Evolutionary conservation across 2,329 filamentous ascomycete species (phyloP).

Genomic region (Septoria petroselini): DNA sequence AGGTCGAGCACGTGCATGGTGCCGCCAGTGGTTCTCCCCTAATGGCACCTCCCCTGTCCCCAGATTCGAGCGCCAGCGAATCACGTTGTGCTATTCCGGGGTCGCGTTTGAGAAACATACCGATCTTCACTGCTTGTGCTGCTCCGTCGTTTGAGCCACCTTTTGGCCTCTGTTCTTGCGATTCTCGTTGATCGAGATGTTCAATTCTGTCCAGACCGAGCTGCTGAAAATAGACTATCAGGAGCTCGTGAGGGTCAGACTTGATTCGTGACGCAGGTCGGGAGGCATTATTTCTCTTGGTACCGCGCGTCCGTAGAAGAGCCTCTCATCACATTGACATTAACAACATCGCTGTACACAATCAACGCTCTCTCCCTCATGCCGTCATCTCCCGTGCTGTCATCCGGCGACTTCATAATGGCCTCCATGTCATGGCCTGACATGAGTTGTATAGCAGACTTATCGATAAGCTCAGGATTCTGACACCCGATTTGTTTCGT

Average conservation of each 20-base stretch:
- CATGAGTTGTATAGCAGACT: not conserved
- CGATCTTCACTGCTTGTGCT: constrained; percentile 1
- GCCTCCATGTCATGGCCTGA: too few relatives aligned
- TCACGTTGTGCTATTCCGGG: not conserved
- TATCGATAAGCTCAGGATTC: not conserved
- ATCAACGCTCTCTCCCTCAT: too few relatives aligned
- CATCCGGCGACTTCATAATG: too few relatives aligned
- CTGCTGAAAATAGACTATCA: not conserved
- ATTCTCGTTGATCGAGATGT: not conserved
- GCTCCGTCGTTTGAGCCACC: not conserved
- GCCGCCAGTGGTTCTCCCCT: not conserved
- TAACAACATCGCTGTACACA: too few relatives aligned
- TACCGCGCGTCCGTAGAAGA: too few relatives aligned
- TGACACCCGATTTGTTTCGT: not conserved
- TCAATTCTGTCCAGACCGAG: not conserved
- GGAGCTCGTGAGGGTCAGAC: constrained; percentile 12
- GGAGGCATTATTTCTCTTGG: too few relatives aligned
- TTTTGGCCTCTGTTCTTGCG: not conserved
- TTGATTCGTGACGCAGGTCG: not conserved
- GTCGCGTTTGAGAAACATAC: constrained; percentile 1
- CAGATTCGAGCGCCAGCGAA: not conserved
- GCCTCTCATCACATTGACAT: too few relatives aligned
- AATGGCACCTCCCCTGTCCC: constrained; percentile 6
- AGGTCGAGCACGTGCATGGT: not conserved
- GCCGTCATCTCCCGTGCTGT: too few relatives aligned